These are phyloP conservation scores for Ophiostoma sp. DNA, from an alignment of 2,329 filamentous ascomycete genomes.

Conservation along the genomic window DNA sequence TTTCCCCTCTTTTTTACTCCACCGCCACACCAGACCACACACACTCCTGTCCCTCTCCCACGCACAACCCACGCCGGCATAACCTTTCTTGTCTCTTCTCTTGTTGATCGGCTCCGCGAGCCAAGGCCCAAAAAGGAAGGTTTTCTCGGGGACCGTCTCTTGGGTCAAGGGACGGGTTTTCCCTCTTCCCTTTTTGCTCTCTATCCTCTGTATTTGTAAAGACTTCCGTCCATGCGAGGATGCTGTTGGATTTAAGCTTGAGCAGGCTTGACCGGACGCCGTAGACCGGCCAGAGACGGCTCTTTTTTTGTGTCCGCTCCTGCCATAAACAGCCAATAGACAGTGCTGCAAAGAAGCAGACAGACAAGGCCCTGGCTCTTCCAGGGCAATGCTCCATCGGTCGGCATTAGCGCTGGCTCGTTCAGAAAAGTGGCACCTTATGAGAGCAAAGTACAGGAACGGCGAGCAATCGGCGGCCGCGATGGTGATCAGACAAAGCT, in stretches of 20 bases:
- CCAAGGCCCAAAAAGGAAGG: slow-evolving; percentile 1
- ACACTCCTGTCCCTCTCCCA: neutral
- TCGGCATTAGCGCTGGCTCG: neutral
- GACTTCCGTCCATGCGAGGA: too few species aligned
- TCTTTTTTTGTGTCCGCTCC: neutral
- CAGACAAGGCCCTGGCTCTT: neutral
- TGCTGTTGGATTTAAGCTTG: neutral
- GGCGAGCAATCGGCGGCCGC: neutral
- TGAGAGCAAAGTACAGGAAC: neutral
- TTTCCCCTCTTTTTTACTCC: neutral
- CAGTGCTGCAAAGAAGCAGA: neutral
- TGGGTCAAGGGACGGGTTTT: too few species aligned
- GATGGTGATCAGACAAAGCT: neutral
- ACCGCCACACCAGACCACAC: neutral
- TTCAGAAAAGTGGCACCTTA: neutral
- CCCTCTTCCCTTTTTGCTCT: too few species aligned
- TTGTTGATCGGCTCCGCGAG: neutral
- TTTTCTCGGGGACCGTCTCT: neutral
- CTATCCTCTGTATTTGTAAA: too few species aligned
- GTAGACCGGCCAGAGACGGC: neutral
- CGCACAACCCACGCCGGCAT: neutral
- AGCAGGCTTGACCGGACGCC: neutral
- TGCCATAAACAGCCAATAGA: neutral
- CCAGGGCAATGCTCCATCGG: neutral
- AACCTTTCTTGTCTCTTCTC: neutral